Base-by-base conservation (phyloP, 495 filamentous ascomycete genomes). In the Jackrogersella multiformis region DNA sequence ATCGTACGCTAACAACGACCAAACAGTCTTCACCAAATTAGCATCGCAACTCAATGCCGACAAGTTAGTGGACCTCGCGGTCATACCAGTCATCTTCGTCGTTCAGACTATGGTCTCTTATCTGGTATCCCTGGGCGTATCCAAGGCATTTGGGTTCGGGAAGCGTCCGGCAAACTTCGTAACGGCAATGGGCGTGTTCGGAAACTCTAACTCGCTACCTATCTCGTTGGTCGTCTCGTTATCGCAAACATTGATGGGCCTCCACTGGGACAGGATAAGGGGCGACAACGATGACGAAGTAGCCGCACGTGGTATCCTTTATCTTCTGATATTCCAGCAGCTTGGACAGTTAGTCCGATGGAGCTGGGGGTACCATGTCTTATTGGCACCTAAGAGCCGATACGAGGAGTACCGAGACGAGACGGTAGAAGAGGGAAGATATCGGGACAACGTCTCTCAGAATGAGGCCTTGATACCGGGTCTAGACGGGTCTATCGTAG, bases 361-460 rank as follows among this genome's bases (percentile, higher is more conserved):
- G 95, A 97, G 92, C 66, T 99, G 96, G 96, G 95, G 95, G 7
- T 97, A 96, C 71, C 92, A 97, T 71, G 87, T 98, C 39, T 80
- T 99, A 13, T 82, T 99, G 6, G 93, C 93, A 13, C 92, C 93
- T 2, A 87, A 89, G 59, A 85, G 87, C 23, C 89, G 89, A 59
- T 89, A 91, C 63, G 82, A 81, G 16, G 87, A 89, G 36, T 83
- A 86, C 42, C 81, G 79, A 12, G 74, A 84, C 16, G 82, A 84
- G 36, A 74, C 77, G 4, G 78, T 89, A 13, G 90, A 93, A 73
- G 86, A 88, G 63, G 91, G 91, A 21, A 83, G 85, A 67, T 94
- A 93, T 76, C 82, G 78, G 57, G 89, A 91, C 64, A 79, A 70
- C 16, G 68, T 63, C 4, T 60, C 48, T 10, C 72, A 77, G 5